Evolutionary conservation across 805 yeast genomes (phyloP).

Genomic region (Brettanomyces naardenensis): DNA sequence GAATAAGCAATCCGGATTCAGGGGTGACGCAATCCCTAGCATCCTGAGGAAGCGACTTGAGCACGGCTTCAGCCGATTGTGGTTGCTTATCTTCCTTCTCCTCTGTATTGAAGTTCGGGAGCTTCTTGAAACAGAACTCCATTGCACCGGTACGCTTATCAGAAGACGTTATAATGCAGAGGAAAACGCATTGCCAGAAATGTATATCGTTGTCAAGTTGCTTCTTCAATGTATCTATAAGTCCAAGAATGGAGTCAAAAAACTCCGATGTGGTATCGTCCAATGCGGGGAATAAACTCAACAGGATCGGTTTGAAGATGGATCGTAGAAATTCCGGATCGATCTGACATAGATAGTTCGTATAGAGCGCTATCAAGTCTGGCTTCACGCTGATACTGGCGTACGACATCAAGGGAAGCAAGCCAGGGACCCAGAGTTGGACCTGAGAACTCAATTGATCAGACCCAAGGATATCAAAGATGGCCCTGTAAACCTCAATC

Average conservation of each 20-base stretch:
- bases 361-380: constrained; percentile 55
- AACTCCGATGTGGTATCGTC: constrained; percentile 91
- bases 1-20: constrained; percentile 68
- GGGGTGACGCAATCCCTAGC: constrained; percentile 62
- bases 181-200: constrained; percentile 81
- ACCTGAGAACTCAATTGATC: constrained; percentile 47
- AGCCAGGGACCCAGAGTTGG: constrained; percentile 84
- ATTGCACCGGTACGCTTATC: constrained; percentile 82
- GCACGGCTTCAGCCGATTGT: constrained; percentile 16
- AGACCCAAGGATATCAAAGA: constrained; percentile 57
- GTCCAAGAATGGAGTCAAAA: constrained; percentile 48
- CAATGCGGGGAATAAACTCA: constrained; percentile 76
- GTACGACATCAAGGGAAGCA: constrained; percentile 81
- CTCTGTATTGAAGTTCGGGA: constrained; percentile 45
- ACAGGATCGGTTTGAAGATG: constrained; percentile 59
- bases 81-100: constrained; percentile 5
- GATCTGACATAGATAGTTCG: constrained; percentile 44
- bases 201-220: constrained; percentile 58
- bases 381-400: constrained; percentile 89
- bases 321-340: constrained; percentile 42
- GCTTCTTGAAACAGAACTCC: constrained; percentile 57
- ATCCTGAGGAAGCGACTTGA: constrained; percentile 22
- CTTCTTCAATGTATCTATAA: constrained; percentile 52
- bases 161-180: constrained; percentile 67
- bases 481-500: constrained; percentile 61